phyloP scores from a whole-genome alignment of 2,329 filamentous ascomycete genomes.

The Pseudogymnoascus pannorum region DNA sequence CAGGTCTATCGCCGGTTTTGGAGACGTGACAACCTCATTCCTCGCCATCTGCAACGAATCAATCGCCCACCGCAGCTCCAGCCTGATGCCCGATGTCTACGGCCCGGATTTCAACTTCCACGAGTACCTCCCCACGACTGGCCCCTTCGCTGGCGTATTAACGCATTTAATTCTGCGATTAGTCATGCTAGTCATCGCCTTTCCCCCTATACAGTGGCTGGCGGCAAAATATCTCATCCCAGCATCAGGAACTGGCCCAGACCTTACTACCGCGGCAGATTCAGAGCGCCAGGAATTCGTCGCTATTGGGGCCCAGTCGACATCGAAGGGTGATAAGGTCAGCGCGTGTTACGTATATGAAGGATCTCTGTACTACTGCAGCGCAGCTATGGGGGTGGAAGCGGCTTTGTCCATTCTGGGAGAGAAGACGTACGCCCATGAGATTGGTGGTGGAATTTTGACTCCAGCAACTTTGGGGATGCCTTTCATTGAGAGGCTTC shows the following conservation, averaged over 20 bases:
- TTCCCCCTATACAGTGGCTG: background rate
- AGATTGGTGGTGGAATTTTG: conserved; percentile 38
- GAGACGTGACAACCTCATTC: conserved; percentile 8
- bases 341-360: background rate
- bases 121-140: background rate
- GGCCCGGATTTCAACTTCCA: background rate
- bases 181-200: background rate
- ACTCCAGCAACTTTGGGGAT: conserved; percentile 40
- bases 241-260: background rate
- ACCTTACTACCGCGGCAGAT: background rate
- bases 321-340: background rate
- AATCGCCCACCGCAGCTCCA: conserved; percentile 11
- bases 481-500: background rate
- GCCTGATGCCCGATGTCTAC: conserved; percentile 3
- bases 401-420: conserved; percentile 17
- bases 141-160: background rate
- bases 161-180: background rate
- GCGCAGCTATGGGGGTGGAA: conserved; percentile 12
- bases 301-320: background rate
- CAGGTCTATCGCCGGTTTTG: background rate
- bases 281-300: background rate
- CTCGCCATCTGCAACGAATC: conserved; percentile 9
- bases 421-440: conserved; percentile 34
- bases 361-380: conserved; percentile 9
- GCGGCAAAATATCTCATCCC: background rate